Evolutionary conservation across 345 rosid species (phyloP), one percentile per base, ranked within the genome.

Genomic region (Mercurialis annua): DNA sequence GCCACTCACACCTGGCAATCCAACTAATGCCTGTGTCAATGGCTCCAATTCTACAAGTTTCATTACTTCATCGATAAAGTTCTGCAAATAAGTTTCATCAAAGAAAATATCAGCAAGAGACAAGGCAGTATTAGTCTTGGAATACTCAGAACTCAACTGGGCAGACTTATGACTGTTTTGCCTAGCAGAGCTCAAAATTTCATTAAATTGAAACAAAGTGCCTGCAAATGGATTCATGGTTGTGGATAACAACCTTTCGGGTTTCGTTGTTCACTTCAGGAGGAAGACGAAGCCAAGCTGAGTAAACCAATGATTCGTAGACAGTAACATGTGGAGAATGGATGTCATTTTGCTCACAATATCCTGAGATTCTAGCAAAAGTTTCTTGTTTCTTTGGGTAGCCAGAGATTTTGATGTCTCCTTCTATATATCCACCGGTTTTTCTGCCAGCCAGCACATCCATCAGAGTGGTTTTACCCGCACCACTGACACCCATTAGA

Each of bases 371-470:
- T 62, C 96, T 83, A 55, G 96, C 94, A 72, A 87, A 90, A 58
- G 92, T 87, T 73, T 84, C 84, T 81, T 90, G 94, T 17, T 83
- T 87, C 80, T 87, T 90, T 0, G 85, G 90, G 65, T 77, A 86
- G 29, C 96, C 96, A 3, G 96, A 90, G 65, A 90, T 72, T 36
- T 69, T 80, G 63, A 90, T 83, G 65, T 70, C 72, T 11, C 96
- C 96, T 16, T 84, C 87, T 7, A 86, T 83, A 58, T 85, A 86
- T 29, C 96, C 93, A 40, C 90, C 90, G 31, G 90, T 86, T 78
- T 90, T 90, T 68, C 97, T 80, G 52, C 97, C 97, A 27, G 97
- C 93, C 36, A 90, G 70, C 52, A 90, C 96, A 79, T 90, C 96
- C 96, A 90, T 86, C 55, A 90, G 52, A 68, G 93, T 90, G 31